These are phyloP conservation scores for Cutaneotrichosporon cyanovorans DNA, from an alignment of 1,284 basidiomycete species.

Conservation along the genomic window DNA sequence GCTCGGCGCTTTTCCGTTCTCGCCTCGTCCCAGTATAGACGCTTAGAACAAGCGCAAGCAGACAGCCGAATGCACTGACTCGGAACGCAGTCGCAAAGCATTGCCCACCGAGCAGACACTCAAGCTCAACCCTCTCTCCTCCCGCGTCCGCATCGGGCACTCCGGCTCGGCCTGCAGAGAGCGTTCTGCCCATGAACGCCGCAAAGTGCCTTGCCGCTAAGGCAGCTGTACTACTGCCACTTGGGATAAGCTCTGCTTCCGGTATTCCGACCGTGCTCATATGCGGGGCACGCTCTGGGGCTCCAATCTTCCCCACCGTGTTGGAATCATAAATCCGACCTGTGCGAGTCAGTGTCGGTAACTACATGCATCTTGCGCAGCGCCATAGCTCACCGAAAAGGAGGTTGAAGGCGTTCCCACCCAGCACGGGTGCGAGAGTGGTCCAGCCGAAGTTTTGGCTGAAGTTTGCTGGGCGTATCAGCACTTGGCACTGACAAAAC, in stretches of 20 bases:
- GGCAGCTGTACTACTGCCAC: no score
- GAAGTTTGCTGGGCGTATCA: constrained; percentile 16
- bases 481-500: background rate
- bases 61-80: constrained; percentile 30
- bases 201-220: no score
- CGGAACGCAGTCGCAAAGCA: constrained; percentile 44
- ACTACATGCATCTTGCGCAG: background rate
- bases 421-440: constrained; percentile 65
- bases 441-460: constrained; percentile 80
- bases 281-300: background rate
- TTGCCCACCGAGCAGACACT: constrained; percentile 34
- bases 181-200: no score
- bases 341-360: constrained; percentile 7
- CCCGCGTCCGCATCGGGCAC: background rate
- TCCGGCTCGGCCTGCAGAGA: background rate
- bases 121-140: constrained; percentile 1
- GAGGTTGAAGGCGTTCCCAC: constrained; percentile 76
- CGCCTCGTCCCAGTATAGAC: constrained; percentile 33
- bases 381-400: constrained; percentile 56
- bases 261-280: no score
- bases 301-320: constrained; percentile 36
- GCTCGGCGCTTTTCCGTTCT: constrained; percentile 21
- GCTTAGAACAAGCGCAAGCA: constrained; percentile 34
- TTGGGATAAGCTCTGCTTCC: no score
- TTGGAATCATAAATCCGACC: constrained; percentile 63